Evolutionary conservation across 495 filamentous ascomycete genomes (phyloP), one percentile per base, ranked within the genome.

Genomic region (Cladorrhinum samala): DNA sequence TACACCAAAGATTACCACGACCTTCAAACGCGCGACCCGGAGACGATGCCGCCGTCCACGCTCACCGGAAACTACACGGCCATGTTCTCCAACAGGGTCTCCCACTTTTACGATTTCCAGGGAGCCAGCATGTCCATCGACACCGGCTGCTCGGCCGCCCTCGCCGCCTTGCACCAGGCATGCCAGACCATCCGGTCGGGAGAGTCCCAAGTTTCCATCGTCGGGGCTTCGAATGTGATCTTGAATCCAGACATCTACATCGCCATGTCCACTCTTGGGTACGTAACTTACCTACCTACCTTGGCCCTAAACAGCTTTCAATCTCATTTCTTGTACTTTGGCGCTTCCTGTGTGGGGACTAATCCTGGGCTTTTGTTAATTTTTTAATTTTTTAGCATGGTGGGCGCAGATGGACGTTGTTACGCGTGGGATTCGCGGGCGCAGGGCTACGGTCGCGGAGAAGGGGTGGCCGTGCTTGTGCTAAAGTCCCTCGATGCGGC

Each of bases 391-490:
- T n/a, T n/a, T n/a, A n/a, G n/a, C n/a, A n/a, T n/a, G n/a, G n/a
- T n/a, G n/a, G n/a, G n/a, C 13, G 48, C 66, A 14, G 64, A 67
- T 19, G 66, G 68, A 11, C 62, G 49, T 1, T 86, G 74, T 45
- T 70, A 78, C 36, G 76, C 75, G 1, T 89, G 83, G 52, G 80
- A 83, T 55, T 68, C 72, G 0, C 48, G 59, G 0, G 85, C 81
- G n/a, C 70, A 83, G 62, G 85, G 85, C 0, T 88, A 83, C 60
- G 80, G 62, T 0, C 67, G 83, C 7, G 85, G 71, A 2, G 85
- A 89, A 55, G 84, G 73, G 1, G 56, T 83, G 8, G 70, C 67
- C 25, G 70, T 68, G 0, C 25, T 86, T 1, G 64, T 76, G 3
- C 41, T 88, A 0, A 87, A 87, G 60, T 59, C 54, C 9, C 61